Evolutionary conservation across 176 grass and related monocot species (phyloP), one percentile per base, ranked within the genome.

Genomic region (Saccharum spontaneum): DNA sequence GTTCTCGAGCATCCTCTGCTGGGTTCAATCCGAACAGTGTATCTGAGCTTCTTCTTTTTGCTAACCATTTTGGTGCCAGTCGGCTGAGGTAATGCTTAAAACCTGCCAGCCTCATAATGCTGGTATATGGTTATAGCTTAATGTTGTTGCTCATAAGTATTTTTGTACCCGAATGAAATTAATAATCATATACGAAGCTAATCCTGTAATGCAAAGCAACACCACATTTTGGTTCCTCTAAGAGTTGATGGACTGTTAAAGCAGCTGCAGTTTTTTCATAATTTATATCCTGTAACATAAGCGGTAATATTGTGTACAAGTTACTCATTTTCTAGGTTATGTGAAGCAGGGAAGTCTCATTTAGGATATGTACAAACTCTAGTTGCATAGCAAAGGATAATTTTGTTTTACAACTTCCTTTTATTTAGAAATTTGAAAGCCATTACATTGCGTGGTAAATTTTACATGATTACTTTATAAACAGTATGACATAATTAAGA

Each of bases 1-100:
- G 92, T 91, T 84, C 87, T 67, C 89, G 91, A 39, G 93, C 95
- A 78, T 91, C 95, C 26, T 93, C 95, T 57, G 93, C 89, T 73
- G 95, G 95, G 30, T 98, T 98, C 67, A 91, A 86, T 38, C 85
- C 83, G 14, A 78, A 83, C 10, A 98, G 70, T 73, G 89, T 95
- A 33, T 90, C 89, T 20, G 89, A 98, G 59, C 95, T 98, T 45
- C 83, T 93, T 81, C 85, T 86, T 75, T 98, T 98, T 77, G 88
- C 95, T 77, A 78, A 95, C 43, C 91, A 98, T 86, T 98, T 98
- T 90, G 90, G 90, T 78, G 84, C 91, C 28, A 73, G 80, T 41
- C 87, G 87, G 64, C 52, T 98, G 80, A 95, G 90, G 95, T 98
- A 93, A 91, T 76, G 74, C 57, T 87, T 43, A 77, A 69, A 79